Evolutionary conservation across 495 filamentous ascomycete genomes (phyloP).

Genomic region (Penicillium bovifimosum): DNA sequence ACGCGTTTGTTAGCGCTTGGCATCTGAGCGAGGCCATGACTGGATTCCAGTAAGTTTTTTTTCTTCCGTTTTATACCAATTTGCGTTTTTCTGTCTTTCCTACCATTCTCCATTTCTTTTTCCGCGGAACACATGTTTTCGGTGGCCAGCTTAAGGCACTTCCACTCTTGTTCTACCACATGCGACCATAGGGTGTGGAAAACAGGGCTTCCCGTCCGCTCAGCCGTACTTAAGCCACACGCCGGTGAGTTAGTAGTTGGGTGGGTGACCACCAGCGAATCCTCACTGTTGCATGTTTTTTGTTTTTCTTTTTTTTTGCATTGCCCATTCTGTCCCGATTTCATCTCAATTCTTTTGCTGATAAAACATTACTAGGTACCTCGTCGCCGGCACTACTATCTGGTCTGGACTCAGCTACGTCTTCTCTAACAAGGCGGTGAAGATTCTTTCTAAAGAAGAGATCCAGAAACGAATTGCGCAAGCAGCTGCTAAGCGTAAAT

Average conservation of each 20-base stretch:
- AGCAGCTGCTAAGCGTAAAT: slow-evolving; percentile 27
- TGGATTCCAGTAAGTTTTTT: slow-evolving; percentile 63
- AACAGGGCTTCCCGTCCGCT: slow-evolving; percentile 47
- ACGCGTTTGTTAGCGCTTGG: slow-evolving; percentile 36
- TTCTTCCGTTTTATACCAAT: neutral
- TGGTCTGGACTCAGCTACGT: slow-evolving; percentile 84
- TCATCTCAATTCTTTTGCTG: slow-evolving; percentile 9
- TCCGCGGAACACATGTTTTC: neutral
- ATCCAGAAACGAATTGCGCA: slow-evolving; percentile 36
- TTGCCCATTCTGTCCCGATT: no score
- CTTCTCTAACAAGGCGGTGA: slow-evolving; percentile 74
- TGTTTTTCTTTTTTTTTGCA: neutral
- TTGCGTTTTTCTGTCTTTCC: neutral
- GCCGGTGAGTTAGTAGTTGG: slow-evolving; percentile 46
- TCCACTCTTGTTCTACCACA: slow-evolving; percentile 18
- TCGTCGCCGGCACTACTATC: slow-evolving; percentile 74
- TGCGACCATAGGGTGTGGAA: slow-evolving; percentile 47
- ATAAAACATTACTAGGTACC: slow-evolving; percentile 38
- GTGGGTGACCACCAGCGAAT: slow-evolving; percentile 49
- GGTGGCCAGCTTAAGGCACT: slow-evolving; percentile 8
- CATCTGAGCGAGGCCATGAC: slow-evolving; percentile 53
- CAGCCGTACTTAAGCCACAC: slow-evolving; percentile 48
- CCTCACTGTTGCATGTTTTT: slow-evolving; percentile 42
- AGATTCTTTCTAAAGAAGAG: slow-evolving; percentile 58
- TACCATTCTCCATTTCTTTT: neutral